Percentiles rank a stretch among this genome's conserved stretches.
Conservation (phyloP, 78 protist species). For the Emiliania huxleyi region DNA sequence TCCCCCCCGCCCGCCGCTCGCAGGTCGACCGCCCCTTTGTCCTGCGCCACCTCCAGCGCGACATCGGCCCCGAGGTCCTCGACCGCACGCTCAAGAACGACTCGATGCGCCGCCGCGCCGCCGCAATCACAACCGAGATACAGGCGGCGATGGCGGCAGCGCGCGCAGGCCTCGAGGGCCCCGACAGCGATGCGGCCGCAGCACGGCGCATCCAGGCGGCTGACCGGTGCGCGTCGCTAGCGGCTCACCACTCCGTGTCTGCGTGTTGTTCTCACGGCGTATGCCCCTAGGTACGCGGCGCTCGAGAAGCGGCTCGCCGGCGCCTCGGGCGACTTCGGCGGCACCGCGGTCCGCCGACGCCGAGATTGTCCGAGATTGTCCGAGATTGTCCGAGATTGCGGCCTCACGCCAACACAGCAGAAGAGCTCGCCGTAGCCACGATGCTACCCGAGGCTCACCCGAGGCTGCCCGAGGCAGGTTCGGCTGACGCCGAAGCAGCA, state of each 20-base stretch:
- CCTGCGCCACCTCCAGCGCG: conserved; percentile 25
- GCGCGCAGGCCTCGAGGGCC: neutral
- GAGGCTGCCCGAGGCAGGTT: too few species aligned
- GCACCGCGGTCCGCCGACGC: too few species aligned
- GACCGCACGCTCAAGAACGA: conserved; percentile 7
- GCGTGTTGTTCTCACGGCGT: too few species aligned
- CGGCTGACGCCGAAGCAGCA: conserved; percentile 1
- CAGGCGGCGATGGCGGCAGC: neutral
- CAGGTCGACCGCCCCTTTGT: conserved; percentile 24
- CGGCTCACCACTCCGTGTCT: too few species aligned
- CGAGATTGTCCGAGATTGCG: too few species aligned
- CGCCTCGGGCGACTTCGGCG: neutral
- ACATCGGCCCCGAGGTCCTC: conserved; percentile 29
- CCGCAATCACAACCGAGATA: neutral
- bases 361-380: too few species aligned
- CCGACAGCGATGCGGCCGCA: neutral
- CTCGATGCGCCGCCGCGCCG: neutral
- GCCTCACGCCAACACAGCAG: too few species aligned
- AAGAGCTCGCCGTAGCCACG: too few species aligned
- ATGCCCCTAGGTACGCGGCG: too few species aligned
- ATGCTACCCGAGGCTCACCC: too few species aligned
- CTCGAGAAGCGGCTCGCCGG: too few species aligned
- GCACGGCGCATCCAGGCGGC: neutral
- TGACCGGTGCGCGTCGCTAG: neutral
- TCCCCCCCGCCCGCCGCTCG: too few species aligned